Conservation (phyloP, 306 rosid genomes). For the Clitoria ternatea region DNA sequence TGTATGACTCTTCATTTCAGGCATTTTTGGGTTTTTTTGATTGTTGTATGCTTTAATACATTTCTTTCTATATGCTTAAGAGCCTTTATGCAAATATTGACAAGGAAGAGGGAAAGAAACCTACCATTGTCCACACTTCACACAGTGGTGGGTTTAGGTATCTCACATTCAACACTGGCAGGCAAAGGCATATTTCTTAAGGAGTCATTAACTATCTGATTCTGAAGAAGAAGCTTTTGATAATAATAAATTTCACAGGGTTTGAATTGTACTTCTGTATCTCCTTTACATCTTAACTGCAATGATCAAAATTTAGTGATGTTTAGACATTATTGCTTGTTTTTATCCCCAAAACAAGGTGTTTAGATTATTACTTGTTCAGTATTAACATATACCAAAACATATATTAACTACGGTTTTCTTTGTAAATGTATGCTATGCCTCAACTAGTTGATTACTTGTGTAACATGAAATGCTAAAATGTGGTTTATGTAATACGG, state of each 20-base stretch:
- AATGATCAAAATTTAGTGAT: not conserved
- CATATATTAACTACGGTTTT: not conserved
- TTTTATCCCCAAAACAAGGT: no score
- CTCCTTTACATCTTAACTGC: not conserved
- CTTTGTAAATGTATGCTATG: not conserved
- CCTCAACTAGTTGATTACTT: no score
- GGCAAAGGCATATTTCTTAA: not conserved
- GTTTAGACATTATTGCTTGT: not conserved
- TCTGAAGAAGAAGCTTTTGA: not conserved
- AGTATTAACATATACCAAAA: not conserved
- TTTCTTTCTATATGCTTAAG: no score
- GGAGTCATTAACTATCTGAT: not conserved
- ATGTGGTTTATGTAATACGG: no score
- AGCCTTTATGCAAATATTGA: conserved; percentile 31
- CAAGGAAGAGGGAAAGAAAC: conserved; percentile 37
- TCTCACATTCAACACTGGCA: not conserved
- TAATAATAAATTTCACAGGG: not conserved
- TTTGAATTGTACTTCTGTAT: not conserved
- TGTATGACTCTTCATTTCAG: conserved; percentile 24
- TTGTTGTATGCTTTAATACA: conserved; percentile 25
- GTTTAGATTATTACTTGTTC: not conserved
- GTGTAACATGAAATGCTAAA: no score
- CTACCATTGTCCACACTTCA: conserved; percentile 40
- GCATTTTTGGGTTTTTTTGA: conserved; percentile 28
- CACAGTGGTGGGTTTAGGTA: conserved; percentile 15